A percentile compares a stretch with the other conserved stretches of the same genome.
Evolutionary conservation across 345 rosid species (phyloP).

Genomic region (Gossypium raimondii): DNA sequence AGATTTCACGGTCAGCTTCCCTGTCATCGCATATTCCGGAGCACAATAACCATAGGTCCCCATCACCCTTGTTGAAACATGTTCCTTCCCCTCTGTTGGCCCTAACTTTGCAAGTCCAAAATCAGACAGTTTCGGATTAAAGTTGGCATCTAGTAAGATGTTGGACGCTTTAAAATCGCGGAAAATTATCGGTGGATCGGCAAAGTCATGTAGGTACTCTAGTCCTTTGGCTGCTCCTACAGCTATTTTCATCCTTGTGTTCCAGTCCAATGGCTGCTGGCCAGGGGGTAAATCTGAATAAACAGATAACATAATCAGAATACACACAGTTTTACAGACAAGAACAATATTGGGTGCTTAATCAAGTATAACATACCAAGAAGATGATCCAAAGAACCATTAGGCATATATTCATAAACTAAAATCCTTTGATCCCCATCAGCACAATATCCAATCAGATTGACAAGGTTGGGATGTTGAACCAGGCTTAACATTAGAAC

Average conservation of each 20-base stretch:
- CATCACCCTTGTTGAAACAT: slow-evolving; percentile 74
- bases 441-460: slow-evolving; percentile 54
- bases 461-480: slow-evolving; percentile 56
- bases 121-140: slow-evolving; percentile 66
- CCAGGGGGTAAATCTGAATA: slow-evolving; percentile 39
- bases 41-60: slow-evolving; percentile 75
- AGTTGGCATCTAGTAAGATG: slow-evolving; percentile 47
- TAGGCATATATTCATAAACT: slow-evolving; percentile 55
- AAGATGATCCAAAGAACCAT: slow-evolving; percentile 64
- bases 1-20: slow-evolving; percentile 57
- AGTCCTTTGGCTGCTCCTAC: slow-evolving; percentile 59
- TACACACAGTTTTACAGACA: not conserved
- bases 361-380: slow-evolving; percentile 35
- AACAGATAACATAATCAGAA: slow-evolving; percentile 3
- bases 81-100: slow-evolving; percentile 53
- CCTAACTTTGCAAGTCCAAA: slow-evolving; percentile 70
- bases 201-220: slow-evolving; percentile 52
- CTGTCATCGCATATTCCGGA: slow-evolving; percentile 57
- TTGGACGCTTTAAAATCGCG: slow-evolving; percentile 69
- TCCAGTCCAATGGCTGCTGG: slow-evolving; percentile 49
- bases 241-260: slow-evolving; percentile 51
- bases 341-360: not conserved
- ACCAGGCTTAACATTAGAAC: slow-evolving; percentile 57
- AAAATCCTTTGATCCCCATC: slow-evolving; percentile 64
- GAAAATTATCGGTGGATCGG: slow-evolving; percentile 53